Evolutionary conservation across 192 early-diverging fungal species (phyloP).

Genomic region (Mortierella claussenii): DNA sequence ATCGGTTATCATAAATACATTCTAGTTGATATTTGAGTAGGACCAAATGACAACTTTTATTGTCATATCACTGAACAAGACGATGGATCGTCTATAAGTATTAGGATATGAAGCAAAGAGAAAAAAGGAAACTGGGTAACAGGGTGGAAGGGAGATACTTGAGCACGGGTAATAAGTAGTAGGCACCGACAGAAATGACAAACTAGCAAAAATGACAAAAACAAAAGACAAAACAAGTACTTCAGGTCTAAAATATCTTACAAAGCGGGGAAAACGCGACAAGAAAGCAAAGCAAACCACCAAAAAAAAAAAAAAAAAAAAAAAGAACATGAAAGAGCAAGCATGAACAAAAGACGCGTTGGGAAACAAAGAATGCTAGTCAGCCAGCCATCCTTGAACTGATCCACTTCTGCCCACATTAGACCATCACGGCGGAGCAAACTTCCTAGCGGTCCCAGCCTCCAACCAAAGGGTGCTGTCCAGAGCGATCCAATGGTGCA

Average conservation of each 20-base stretch:
- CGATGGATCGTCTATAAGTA: too few relatives aligned
- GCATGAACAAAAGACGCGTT: neutral
- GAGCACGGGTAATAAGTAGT: conserved; percentile 5
- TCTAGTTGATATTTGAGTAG: neutral
- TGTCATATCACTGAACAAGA: neutral
- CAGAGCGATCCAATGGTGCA: conserved; percentile 21
- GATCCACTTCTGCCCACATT: too few relatives aligned
- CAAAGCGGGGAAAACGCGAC: neutral
- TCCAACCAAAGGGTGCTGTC: conserved; percentile 27
- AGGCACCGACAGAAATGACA: too few relatives aligned
- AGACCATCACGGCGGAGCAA: too few relatives aligned
- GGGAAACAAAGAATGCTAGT: too few relatives aligned
- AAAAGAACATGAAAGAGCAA: conserved; percentile 7
- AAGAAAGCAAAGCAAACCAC: conserved; percentile 3
- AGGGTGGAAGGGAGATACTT: neutral
- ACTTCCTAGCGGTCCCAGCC: conserved; percentile 33
- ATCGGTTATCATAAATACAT: neutral
- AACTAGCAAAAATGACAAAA: conserved; percentile 1
- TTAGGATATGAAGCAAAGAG: neutral
- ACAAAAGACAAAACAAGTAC: neutral
- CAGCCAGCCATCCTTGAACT: too few relatives aligned
- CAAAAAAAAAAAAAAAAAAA: conserved; percentile 5
- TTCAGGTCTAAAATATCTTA: conserved; percentile 1
- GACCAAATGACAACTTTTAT: neutral
- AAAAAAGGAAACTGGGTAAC: neutral